Conservation (phyloP, 163 green algal genomes). For the Chlorella variabilis region DNA sequence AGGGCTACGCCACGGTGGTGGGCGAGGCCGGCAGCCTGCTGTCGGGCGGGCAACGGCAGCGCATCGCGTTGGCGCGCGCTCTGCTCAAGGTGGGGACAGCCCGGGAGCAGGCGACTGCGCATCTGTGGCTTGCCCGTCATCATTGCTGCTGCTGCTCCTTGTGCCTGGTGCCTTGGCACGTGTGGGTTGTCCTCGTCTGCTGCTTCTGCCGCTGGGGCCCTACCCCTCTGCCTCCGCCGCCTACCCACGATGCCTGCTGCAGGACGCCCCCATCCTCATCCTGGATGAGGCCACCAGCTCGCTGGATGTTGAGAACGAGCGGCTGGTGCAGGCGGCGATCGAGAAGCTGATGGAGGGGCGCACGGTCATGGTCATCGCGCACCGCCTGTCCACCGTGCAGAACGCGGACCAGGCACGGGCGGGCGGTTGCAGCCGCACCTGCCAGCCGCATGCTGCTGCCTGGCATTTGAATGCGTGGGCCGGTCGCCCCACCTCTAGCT, state of each 20-base stretch:
- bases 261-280: slow-evolving; percentile 86
- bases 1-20: slow-evolving; percentile 26
- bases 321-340: slow-evolving; percentile 70
- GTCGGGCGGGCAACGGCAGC: slow-evolving; percentile 85
- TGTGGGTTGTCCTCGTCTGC: too few relatives aligned
- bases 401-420: slow-evolving; percentile 51
- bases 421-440: too few relatives aligned
- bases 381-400: slow-evolving; percentile 84
- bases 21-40: slow-evolving; percentile 30
- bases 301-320: slow-evolving; percentile 55
- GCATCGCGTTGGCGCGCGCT: slow-evolving; percentile 64
- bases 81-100: slow-evolving; percentile 20
- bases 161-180: too few relatives aligned
- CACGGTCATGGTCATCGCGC: slow-evolving; percentile 84
- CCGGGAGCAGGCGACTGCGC: too few relatives aligned
- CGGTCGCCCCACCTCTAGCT: too few relatives aligned
- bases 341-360: slow-evolving; percentile 69
- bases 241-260: slow-evolving; percentile 51
- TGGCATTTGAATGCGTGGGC: too few relatives aligned
- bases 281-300: slow-evolving; percentile 88
- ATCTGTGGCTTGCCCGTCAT: too few relatives aligned
- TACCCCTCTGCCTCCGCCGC: too few relatives aligned
- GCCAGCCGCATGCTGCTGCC: too few relatives aligned
- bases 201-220: too few relatives aligned
- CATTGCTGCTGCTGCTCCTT: too few relatives aligned